A percentile compares a stretch with the other conserved stretches of the same genome.
Evolutionary conservation across 257 asterid genomes (phyloP).

Genomic region (Solanum virginianum): DNA sequence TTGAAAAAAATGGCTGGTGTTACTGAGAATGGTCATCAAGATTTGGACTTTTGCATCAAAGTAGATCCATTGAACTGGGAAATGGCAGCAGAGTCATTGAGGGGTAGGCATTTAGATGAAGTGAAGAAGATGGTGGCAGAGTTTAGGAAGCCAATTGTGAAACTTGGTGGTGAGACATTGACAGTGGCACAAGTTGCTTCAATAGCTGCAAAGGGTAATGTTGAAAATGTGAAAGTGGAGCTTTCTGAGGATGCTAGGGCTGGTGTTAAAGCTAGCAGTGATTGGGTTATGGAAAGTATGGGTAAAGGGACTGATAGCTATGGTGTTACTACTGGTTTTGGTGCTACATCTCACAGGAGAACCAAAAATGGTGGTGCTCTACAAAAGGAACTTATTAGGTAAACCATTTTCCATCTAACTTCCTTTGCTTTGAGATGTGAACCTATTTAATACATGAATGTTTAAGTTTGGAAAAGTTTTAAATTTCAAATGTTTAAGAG

Average conservation of each 20-base stretch:
- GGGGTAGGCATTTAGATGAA: slow-evolving; percentile 82
- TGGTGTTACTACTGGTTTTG: slow-evolving; percentile 89
- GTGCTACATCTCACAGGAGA: slow-evolving; percentile 82
- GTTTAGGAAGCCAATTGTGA: slow-evolving; percentile 63
- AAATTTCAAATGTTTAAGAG: no score
- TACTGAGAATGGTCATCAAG: slow-evolving; percentile 22
- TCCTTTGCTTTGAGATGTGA: not conserved
- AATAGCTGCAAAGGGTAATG: slow-evolving; percentile 47
- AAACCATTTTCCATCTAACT: not conserved
- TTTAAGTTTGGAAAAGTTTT: not conserved
- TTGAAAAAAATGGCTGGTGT: slow-evolving; percentile 8
- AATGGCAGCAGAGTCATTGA: slow-evolving; percentile 60
- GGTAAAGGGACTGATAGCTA: slow-evolving; percentile 78
- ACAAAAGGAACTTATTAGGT: slow-evolving; percentile 90
- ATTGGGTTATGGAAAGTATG: slow-evolving; percentile 94
- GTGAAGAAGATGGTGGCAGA: slow-evolving; percentile 84
- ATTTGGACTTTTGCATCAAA: slow-evolving; percentile 23
- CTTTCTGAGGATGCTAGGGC: slow-evolving; percentile 66
- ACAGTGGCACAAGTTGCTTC: slow-evolving; percentile 85
- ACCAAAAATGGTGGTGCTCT: slow-evolving; percentile 91
- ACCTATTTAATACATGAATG: not conserved
- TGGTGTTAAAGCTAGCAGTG: slow-evolving; percentile 92
- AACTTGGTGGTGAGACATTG: slow-evolving; percentile 66
- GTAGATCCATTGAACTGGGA: slow-evolving; percentile 82
- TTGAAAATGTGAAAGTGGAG: slow-evolving; percentile 43